These are phyloP conservation scores for Microdochium bolleyi DNA, from an alignment of 2,329 filamentous ascomycete genomes.

Conservation along the genomic window DNA sequence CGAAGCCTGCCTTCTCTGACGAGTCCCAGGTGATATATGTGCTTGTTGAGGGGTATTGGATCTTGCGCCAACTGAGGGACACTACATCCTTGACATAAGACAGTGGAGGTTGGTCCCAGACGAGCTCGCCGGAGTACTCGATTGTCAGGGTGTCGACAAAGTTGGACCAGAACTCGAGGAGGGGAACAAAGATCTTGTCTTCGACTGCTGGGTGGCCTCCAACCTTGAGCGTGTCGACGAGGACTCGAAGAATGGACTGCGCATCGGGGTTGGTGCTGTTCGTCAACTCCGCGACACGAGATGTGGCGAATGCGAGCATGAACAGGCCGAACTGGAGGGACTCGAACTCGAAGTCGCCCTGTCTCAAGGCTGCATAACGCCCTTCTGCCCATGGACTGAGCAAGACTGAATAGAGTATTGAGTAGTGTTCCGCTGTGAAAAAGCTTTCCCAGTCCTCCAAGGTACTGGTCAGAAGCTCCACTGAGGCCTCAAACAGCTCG, in stretches of 20 bases:
- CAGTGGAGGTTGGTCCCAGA: constrained; percentile 53
- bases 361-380: constrained; percentile 45
- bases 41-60: constrained; percentile 54
- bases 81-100: constrained; percentile 55
- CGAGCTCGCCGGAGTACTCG: constrained; percentile 36
- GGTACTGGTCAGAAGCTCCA: constrained; percentile 58
- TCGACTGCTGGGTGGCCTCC: constrained; percentile 62
- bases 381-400: constrained; percentile 49
- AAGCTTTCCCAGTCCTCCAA: constrained; percentile 58
- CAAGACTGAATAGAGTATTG: constrained; percentile 50
- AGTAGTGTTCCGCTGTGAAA: constrained; percentile 50
- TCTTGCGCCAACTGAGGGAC: constrained; percentile 60
- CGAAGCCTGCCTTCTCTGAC: constrained; percentile 58
- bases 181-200: constrained; percentile 65
- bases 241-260: constrained; percentile 43
- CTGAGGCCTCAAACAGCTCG: constrained; percentile 48
- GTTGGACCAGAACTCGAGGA: constrained; percentile 74
- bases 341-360: constrained; percentile 56
- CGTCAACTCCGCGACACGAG: constrained; percentile 53
- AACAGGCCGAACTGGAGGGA: constrained; percentile 58
- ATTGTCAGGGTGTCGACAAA: constrained; percentile 64
- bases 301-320: constrained; percentile 61
- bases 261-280: constrained; percentile 40
- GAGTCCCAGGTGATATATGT: constrained; percentile 61
- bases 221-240: constrained; percentile 59